phyloP scores from a whole-genome alignment of 768 basidiomycete genomes.

The Arthromyces matolae region DNA sequence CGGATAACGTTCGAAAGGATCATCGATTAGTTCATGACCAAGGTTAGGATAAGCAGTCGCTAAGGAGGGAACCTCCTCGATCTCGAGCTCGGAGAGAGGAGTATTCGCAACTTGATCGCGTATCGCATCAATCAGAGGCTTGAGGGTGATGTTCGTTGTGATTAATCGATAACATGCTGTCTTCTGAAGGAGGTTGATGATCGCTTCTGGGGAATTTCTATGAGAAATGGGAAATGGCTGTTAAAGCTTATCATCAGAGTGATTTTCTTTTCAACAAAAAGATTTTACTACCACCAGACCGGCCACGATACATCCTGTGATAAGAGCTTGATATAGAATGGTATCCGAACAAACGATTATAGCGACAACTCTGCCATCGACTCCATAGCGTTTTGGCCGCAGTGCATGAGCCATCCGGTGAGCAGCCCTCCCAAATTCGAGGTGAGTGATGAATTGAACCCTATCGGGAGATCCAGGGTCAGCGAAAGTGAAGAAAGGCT shows the following conservation, averaged over 20 bases:
- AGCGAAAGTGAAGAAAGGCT: slow-evolving; percentile 16
- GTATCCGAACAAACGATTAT: slow-evolving; percentile 24
- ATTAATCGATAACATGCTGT: slow-evolving; percentile 36
- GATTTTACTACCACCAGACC: slow-evolving; percentile 8
- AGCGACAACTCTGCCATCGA: slow-evolving; percentile 23
- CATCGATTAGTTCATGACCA: slow-evolving; percentile 8
- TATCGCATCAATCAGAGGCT: slow-evolving; percentile 26
- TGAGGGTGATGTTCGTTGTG: slow-evolving; percentile 27
- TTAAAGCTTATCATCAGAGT: background rate
- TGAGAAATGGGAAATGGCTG: slow-evolving; percentile 25
- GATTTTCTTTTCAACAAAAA: background rate
- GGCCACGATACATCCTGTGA: slow-evolving; percentile 26
- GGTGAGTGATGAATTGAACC: slow-evolving; percentile 23
- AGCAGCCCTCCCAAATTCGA: slow-evolving; percentile 38
- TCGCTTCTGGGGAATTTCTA: slow-evolving; percentile 31
- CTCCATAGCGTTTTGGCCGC: slow-evolving; percentile 21
- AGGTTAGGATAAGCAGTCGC: slow-evolving; percentile 11
- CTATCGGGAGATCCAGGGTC: slow-evolving; percentile 16
- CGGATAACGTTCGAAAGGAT: slow-evolving; percentile 10
- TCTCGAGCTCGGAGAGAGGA: slow-evolving; percentile 19
- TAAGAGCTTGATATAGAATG: slow-evolving; percentile 32
- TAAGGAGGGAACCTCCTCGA: slow-evolving; percentile 27
- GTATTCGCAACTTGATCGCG: slow-evolving; percentile 17
- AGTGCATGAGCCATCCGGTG: slow-evolving; percentile 33
- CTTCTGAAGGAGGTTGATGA: slow-evolving; percentile 33